Conservation (phyloP, 352 stramenopile species). For the Pythium chondricola region DNA sequence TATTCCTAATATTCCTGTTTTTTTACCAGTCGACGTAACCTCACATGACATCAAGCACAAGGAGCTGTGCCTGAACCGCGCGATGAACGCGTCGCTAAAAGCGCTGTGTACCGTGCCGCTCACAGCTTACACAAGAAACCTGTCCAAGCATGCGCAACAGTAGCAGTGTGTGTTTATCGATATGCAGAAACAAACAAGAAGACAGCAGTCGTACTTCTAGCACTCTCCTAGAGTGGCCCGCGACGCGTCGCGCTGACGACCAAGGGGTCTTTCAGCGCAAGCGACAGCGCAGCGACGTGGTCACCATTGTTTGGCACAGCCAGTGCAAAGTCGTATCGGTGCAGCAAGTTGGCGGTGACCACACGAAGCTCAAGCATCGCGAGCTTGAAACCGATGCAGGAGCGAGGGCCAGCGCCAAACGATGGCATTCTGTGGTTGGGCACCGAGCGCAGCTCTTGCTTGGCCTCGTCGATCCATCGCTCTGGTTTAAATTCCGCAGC, state of each 20-base stretch:
- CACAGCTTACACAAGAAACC: no score
- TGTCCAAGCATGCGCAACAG: no score
- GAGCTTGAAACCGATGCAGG: slow-evolving; percentile 38
- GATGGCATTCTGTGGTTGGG: neutral
- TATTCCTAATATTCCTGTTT: no score
- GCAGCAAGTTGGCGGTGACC: slow-evolving; percentile 9
- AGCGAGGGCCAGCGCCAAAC: slow-evolving; percentile 36
- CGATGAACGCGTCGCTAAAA: no score
- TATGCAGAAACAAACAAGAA: no score
- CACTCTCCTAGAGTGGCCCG: neutral
- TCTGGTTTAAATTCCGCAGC: slow-evolving; percentile 51
- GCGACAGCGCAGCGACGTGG: slow-evolving; percentile 3
- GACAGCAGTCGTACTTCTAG: neutral
- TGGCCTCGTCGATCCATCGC: slow-evolving; percentile 32
- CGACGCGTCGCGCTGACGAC: slow-evolving; percentile 6
- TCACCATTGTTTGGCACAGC: slow-evolving; percentile 9
- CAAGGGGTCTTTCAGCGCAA: slow-evolving; percentile 10
- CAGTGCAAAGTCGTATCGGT: slow-evolving; percentile 16
- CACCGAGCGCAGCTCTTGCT: neutral
- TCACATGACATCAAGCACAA: no score
- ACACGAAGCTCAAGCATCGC: slow-evolving; percentile 40
- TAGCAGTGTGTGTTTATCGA: no score
- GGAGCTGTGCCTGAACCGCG: no score
- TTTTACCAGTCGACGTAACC: no score
- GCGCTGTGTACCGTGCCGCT: no score